A percentile compares a stretch with the other conserved stretches of the same genome.
Conservation (phyloP, 2,329 filamentous ascomycete genomes). For the Apiospora pterosperma region DNA sequence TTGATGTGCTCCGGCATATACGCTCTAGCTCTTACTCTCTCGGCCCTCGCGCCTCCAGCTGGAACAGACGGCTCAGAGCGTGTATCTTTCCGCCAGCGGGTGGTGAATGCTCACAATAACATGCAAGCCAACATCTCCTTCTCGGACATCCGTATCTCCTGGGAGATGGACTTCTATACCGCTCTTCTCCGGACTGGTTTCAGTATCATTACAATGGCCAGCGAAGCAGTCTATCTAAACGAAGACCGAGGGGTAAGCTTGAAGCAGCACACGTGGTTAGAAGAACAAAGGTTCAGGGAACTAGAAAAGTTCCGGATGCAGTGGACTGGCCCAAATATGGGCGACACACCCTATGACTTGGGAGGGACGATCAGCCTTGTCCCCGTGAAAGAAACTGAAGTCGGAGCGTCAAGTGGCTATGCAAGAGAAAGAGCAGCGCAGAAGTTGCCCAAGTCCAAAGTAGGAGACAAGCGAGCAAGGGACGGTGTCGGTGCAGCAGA, state of each 20-base stretch:
- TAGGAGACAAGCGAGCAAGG: conserved; percentile 41
- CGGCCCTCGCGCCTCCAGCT: conserved; percentile 63
- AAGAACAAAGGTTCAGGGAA: conserved; percentile 79
- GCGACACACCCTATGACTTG: conserved; percentile 47
- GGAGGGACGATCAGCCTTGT: conserved; percentile 53
- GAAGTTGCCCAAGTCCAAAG: conserved; percentile 45
- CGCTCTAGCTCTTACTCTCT: conserved; percentile 68
- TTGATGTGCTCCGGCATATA: conserved; percentile 75
- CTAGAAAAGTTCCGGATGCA: conserved; percentile 59
- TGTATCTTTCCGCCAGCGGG: conserved; percentile 53
- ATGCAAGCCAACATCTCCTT: conserved; percentile 90
- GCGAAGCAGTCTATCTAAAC: conserved; percentile 92
- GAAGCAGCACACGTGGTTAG: conserved; percentile 81
- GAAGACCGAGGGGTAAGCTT: conserved; percentile 77
- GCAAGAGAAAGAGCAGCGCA: conserved; percentile 67
- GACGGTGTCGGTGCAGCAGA: conserved; percentile 78
- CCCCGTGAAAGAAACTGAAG: conserved; percentile 46
- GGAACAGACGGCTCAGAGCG: conserved; percentile 31
- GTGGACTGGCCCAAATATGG: conserved; percentile 43
- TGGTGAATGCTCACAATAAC: conserved; percentile 74
- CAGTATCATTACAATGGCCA: conserved; percentile 84
- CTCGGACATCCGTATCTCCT: conserved; percentile 73
- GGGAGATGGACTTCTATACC: conserved; percentile 95
- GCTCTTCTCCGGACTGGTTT: conserved; percentile 84
- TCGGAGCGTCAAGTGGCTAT: conserved; percentile 54